phyloP scores from a whole-genome alignment of 2,329 filamentous ascomycete genomes.

The Torrubiella hemipterigena region DNA sequence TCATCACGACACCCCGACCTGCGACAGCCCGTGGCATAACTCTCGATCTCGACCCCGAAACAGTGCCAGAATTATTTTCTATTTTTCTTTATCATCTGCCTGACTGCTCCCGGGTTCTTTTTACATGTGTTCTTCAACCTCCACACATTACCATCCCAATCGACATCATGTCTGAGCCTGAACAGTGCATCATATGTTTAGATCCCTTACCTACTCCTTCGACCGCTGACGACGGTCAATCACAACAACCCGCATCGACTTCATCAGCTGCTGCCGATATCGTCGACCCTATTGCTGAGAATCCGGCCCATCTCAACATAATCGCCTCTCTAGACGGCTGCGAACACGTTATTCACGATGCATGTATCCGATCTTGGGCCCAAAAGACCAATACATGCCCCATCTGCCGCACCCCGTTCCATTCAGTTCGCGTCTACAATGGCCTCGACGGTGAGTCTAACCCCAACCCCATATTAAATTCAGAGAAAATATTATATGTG shows the following conservation, averaged over 20 bases:
- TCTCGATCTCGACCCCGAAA: conserved; percentile 12
- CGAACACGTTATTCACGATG: conserved; percentile 84
- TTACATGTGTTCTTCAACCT: conserved; percentile 36
- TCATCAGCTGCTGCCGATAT: conserved; percentile 11
- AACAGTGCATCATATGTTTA: conserved; percentile 61
- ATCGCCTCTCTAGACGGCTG: conserved; percentile 60
- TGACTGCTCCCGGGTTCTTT: conserved; percentile 13
- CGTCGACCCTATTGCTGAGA: conserved; percentile 12
- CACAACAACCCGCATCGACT: conserved; percentile 10
- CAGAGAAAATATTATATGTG: too few relatives aligned
- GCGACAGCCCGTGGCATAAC: conserved; percentile 6
- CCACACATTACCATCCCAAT: conserved; percentile 21
- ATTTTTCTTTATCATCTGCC: too few relatives aligned
- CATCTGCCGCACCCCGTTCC: conserved; percentile 87
- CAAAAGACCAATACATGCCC: conserved; percentile 96
- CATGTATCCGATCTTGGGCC: conserved; percentile 87
- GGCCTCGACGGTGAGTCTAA: conserved; percentile 60
- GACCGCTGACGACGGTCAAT: conserved; percentile 13
- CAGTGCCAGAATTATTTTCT: too few relatives aligned
- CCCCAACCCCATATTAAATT: conserved; percentile 7
- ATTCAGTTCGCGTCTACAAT: conserved; percentile 75
- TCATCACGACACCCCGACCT: conserved; percentile 4
- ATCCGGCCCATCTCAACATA: conserved; percentile 25
- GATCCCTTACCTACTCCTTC: conserved; percentile 39
- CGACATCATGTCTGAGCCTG: conserved; percentile 39